A percentile compares a stretch with the other conserved stretches of the same genome.
Evolutionary conservation across 257 asterid species (phyloP).

Genomic region (Solanum tacnaense): DNA sequence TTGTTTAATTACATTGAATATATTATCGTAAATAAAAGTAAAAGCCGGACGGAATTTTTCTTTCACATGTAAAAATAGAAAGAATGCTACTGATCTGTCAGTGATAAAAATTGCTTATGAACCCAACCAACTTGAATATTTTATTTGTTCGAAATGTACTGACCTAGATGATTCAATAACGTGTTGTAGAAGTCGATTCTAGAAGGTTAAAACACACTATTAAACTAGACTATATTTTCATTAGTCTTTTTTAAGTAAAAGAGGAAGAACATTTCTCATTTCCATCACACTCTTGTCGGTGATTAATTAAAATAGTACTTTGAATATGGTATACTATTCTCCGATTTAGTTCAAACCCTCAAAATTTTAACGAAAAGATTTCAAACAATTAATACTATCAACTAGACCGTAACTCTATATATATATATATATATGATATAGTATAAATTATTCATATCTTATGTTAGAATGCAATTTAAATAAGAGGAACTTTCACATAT

Average conservation of each 20-base stretch:
- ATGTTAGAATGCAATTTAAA: too few relatives aligned
- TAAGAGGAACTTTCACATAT: too few relatives aligned
- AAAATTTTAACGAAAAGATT: background rate
- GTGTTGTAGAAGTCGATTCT: background rate
- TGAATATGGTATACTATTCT: background rate
- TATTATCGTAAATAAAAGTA: background rate
- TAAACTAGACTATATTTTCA: background rate
- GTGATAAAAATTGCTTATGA: background rate
- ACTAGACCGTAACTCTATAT: too few relatives aligned
- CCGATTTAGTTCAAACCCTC: background rate
- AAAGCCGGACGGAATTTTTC: background rate
- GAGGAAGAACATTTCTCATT: background rate
- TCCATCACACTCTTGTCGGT: background rate
- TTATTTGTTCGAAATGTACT: background rate
- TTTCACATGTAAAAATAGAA: background rate
- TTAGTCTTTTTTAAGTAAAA: background rate
- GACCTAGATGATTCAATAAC: background rate
- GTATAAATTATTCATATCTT: background rate
- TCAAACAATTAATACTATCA: too few relatives aligned
- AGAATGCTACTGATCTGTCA: background rate
- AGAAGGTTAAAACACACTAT: background rate
- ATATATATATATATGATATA: background rate
- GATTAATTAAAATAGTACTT: background rate
- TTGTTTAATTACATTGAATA: too few relatives aligned
- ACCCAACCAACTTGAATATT: background rate